Percentiles rank a stretch among this genome's conserved stretches.
Evolutionary conservation across 2,329 filamentous ascomycete species (phyloP).

Genomic region (Talaromyces sp.): DNA sequence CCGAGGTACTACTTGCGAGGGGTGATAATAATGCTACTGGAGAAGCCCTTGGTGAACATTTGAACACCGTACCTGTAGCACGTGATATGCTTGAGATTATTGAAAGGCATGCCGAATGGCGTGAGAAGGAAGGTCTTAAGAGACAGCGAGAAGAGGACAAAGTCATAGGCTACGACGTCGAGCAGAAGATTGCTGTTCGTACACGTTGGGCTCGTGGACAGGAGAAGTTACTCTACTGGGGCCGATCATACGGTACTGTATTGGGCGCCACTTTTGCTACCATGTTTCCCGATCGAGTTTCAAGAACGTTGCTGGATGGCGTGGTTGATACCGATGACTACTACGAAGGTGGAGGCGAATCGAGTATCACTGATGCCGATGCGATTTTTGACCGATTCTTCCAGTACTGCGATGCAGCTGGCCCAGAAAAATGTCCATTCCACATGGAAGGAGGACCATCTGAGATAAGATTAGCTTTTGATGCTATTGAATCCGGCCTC

Average conservation of each 20-base stretch:
- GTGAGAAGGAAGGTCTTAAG: constrained; percentile 30
- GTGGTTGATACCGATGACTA: constrained; percentile 38
- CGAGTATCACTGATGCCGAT: constrained; percentile 32
- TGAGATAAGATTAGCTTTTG: constrained; percentile 28
- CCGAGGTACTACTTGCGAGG: constrained; percentile 22
- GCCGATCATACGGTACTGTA: constrained; percentile 45
- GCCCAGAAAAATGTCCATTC: constrained; percentile 30
- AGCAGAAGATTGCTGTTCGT: constrained; percentile 23
- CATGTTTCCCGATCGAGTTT: constrained; percentile 42
- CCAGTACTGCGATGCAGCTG: constrained; percentile 31
- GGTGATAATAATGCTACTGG: constrained; percentile 9
- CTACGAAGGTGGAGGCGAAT: constrained; percentile 27
- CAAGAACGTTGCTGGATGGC: constrained; percentile 32
- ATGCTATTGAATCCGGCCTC: constrained; percentile 24
- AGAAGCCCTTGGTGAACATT: constrained; percentile 30
- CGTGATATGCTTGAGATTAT: constrained; percentile 37
- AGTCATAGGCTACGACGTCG: constrained; percentile 20
- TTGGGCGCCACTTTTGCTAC: constrained; percentile 47
- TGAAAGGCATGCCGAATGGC: constrained; percentile 40
- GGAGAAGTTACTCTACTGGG: constrained; percentile 41
- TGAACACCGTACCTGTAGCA: constrained; percentile 34
- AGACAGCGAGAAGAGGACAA: constrained; percentile 22
- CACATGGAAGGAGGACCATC: constrained; percentile 26
- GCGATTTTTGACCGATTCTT: constrained; percentile 34
- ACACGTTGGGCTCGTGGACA: constrained; percentile 29